Evolutionary conservation across 1,139 yeast genomes (phyloP), one percentile per base, ranked within the genome.

Genomic region (Nakaseomyces bracarensis): DNA sequence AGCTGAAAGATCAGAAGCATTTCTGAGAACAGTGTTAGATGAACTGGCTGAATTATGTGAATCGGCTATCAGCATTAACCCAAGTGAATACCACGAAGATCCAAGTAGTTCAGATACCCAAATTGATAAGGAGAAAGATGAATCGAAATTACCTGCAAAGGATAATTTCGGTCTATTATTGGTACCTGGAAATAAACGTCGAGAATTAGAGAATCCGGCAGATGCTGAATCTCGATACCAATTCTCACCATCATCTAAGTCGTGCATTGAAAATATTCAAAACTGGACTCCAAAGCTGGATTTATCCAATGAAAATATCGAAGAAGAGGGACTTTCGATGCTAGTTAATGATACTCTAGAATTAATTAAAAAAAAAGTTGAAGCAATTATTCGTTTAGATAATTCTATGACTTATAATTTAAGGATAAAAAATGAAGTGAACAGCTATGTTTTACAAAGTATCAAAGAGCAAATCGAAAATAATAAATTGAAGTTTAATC

Each of bases 401-500:
- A 83, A 91, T 46, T 76, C 89, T 3, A 67, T 85, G 44, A 78
- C 82, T 45, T 87, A 83, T 56, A 77, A 85, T n/a, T 82, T 82
- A 49, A 79, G 79, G 52, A 77, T 91, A 38, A 83, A 86, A 47
- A 74, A 72, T 37, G 96, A 91, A 60, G 86, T 89, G 7, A 95
- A 89, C 55, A 70, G 64, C 15, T 68, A 79, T 55, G 94, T 89
- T 2, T 65, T 84, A 30, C 65, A 69, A 35, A 71, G 84, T 0
- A 85, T 91, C 3, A 69, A 74, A 18, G 77, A 77, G 34, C 81
- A 95, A 0, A 74, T 85, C 10, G 63, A 65, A 20, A 73, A 55
- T 36, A 58, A 59, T 37, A 49, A 46, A 30, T 35, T 51, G 64
- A 55, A 76, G 74, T 28, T 43, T 13, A 30, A 45, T 3, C 45